A percentile compares a stretch with the other conserved stretches of the same genome.
These are phyloP conservation scores for Chaetomiaceae sp. DNA, from an alignment of 2,329 filamentous ascomycete genomes.

Conservation along the genomic window DNA sequence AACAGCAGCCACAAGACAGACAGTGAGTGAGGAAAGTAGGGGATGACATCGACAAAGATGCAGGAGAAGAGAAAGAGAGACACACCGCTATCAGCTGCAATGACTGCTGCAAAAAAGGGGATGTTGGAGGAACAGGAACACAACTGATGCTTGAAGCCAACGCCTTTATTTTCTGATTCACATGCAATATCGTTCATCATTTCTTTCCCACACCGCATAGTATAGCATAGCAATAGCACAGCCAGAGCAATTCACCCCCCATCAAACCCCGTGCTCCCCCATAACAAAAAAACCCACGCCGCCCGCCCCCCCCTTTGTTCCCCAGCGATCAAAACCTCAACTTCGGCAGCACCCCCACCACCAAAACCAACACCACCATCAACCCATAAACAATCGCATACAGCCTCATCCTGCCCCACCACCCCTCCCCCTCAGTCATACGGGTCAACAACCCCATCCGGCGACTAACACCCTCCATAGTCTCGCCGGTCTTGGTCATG, in stretches of 20 bases:
- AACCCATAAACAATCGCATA: constrained; percentile 80
- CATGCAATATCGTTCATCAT: too few relatives aligned
- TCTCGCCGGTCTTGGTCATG: constrained; percentile 69
- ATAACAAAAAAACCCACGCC: not conserved
- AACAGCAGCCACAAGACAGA: too few relatives aligned
- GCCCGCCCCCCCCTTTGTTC: not conserved
- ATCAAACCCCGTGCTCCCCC: not conserved
- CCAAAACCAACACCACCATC: constrained; percentile 69
- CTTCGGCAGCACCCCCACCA: constrained; percentile 86
- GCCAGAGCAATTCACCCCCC: too few relatives aligned
- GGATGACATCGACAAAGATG: too few relatives aligned
- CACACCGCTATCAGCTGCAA: too few relatives aligned
- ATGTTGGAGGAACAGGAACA: too few relatives aligned
- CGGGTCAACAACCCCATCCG: constrained; percentile 71
- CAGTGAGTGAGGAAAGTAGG: too few relatives aligned
- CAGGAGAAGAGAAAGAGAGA: too few relatives aligned
- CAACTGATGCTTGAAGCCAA: too few relatives aligned
- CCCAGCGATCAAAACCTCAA: constrained; percentile 66
- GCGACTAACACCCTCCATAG: constrained; percentile 70
- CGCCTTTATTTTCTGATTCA: too few relatives aligned
- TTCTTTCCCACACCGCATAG: not conserved
- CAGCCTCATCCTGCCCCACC: constrained; percentile 77
- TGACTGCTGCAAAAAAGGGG: too few relatives aligned
- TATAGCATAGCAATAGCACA: not conserved
- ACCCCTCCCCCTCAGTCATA: constrained; percentile 85